Base-by-base conservation (phyloP, 768 basidiomycete genomes). In the Solioccasus polychromus region DNA sequence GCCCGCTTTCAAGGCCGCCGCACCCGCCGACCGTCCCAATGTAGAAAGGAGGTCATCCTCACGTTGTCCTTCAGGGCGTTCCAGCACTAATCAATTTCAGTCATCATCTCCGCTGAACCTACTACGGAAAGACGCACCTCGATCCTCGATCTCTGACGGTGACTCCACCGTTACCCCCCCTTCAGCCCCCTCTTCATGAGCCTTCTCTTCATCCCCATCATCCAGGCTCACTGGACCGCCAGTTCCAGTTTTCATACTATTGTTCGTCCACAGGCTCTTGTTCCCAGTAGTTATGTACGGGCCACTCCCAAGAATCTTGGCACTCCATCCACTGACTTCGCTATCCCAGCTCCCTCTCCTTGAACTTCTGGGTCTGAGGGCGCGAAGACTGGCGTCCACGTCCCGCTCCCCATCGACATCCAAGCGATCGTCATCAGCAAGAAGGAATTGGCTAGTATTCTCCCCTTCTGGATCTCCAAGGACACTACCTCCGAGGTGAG, bases 321-420 rank as follows among this genome's bases (percentile, higher is more conserved):
- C 90, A 61, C 89, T 92, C 91, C 91, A 94, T 34, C 85, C 77
- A 53, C 88, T 92, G 20, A 79, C 84, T 59, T 86, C 87, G 57
- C 92, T 93, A 55, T 89, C 94, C 88, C 92, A 94, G 58, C 92
- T 94, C 1, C 88, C 87, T 56, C 90, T 74, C 56, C 92, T 75
- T 8, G 88, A 89, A 66, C 88, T 89, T 46, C 92, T 72, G 1
- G 90, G 89, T 49, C 92, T 71, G 55, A 96, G 69, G n/a, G 93
- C 94, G 7, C 92, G 76, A 20, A 96, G 83, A 57, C 89, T 92
- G 1, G 93, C 93, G 54, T 90, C 86, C 15, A 85, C 78, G 55
- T 94, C 91, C 28, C 83, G 75, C 32, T 71, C 72, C 6, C 60
- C 68, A 17, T 72, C 70, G 8, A 49, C 65, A 52, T 82, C 77